Percentiles rank a stretch among this genome's conserved stretches.
Evolutionary conservation across 495 filamentous ascomycete species (phyloP).

Genomic region (Neurospora pannonica): DNA sequence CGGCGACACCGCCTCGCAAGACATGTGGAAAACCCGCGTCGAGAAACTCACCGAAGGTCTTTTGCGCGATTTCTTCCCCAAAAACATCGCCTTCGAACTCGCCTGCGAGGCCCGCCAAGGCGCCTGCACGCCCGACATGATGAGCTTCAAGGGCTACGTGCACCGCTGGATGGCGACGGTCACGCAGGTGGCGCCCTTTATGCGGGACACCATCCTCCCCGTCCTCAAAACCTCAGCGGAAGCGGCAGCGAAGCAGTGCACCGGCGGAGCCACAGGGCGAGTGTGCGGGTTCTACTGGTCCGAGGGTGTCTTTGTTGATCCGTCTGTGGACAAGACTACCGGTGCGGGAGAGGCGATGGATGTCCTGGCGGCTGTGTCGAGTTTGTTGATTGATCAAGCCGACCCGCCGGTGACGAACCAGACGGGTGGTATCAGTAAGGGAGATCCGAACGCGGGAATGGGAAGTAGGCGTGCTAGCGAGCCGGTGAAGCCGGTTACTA

Average conservation of each 20-base stretch:
- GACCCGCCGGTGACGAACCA: slow-evolving; percentile 15
- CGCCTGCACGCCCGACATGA: slow-evolving; percentile 63
- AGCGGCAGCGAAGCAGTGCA: slow-evolving; percentile 60
- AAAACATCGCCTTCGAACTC: slow-evolving; percentile 56
- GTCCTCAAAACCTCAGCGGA: slow-evolving; percentile 50
- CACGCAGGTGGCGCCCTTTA: slow-evolving; percentile 62
- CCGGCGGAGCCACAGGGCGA: slow-evolving; percentile 43
- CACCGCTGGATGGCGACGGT: slow-evolving; percentile 69
- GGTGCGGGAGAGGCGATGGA: slow-evolving; percentile 63
- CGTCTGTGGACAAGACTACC: slow-evolving; percentile 50
- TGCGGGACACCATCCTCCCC: slow-evolving; percentile 46
- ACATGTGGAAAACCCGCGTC: slow-evolving; percentile 49
- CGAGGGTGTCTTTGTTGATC: slow-evolving; percentile 50
- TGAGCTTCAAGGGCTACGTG: slow-evolving; percentile 73
- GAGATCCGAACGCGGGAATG: slow-evolving; percentile 13
- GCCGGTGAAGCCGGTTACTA: slow-evolving; percentile 13
- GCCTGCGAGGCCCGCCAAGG: slow-evolving; percentile 52
- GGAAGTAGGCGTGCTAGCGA: neutral
- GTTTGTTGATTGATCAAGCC: slow-evolving; percentile 31
- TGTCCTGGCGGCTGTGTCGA: slow-evolving; percentile 54
- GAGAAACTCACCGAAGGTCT: slow-evolving; percentile 49
- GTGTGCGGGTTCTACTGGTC: slow-evolving; percentile 49
- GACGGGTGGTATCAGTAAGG: slow-evolving; percentile 18
- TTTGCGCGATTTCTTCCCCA: slow-evolving; percentile 46
- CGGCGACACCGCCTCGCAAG: neutral